phyloP scores from a whole-genome alignment of 73 alveolate species.

The Symbiodinium pilosum region DNA sequence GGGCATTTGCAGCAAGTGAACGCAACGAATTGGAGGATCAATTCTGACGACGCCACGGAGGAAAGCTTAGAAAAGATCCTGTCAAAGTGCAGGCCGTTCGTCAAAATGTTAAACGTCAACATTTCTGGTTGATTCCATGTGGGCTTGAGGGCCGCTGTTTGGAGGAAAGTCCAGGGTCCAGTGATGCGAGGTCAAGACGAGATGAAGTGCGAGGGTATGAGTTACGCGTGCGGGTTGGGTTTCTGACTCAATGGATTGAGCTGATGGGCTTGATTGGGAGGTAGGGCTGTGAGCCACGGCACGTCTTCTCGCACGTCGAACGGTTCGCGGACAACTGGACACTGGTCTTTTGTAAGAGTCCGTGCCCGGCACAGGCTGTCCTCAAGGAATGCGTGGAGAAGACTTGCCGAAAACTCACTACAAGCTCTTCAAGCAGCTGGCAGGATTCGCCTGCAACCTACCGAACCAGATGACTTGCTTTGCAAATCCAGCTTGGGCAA shows the following conservation, averaged over 20 bases:
- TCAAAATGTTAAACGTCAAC: not conserved
- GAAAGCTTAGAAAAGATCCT: not conserved
- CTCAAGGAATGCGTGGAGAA: conserved; percentile 24
- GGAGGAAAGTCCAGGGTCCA: no score
- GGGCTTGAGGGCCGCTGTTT: no score
- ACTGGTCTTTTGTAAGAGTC: no score
- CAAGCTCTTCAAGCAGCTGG: conserved; percentile 5
- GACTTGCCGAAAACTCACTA: conserved; percentile 26
- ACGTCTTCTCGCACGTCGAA: no score
- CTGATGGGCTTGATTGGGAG: not conserved
- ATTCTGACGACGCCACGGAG: not conserved
- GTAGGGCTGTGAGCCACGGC: no score
- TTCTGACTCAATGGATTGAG: no score
- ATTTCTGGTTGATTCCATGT: no score
- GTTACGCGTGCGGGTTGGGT: no score
- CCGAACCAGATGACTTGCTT: not conserved
- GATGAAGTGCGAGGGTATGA: no score
- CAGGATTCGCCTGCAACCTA: conserved; percentile 6
- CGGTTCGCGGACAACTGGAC: no score
- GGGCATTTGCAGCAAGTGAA: not conserved
- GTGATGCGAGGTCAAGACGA: no score
- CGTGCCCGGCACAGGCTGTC: conserved; percentile 1
- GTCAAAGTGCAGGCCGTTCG: conserved; percentile 6
- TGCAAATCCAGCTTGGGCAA: no score
- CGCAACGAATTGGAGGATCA: not conserved